These are phyloP conservation scores for Colletotrichum sp. DNA, from an alignment of 2,329 filamentous ascomycete genomes.

Conservation along the genomic window DNA sequence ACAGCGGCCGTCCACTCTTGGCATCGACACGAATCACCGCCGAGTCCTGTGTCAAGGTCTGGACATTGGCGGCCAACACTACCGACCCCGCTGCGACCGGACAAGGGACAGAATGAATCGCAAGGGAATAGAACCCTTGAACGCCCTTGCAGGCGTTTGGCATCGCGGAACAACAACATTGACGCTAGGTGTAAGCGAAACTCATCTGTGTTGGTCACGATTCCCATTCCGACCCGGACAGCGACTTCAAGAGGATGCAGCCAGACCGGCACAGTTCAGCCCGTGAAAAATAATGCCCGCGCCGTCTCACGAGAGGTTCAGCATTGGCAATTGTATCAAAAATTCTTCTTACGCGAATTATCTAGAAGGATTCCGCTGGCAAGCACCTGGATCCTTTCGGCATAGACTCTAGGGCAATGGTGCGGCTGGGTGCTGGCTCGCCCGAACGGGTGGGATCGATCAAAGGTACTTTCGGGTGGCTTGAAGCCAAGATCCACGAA, in stretches of 20 bases:
- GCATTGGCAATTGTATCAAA: not conserved
- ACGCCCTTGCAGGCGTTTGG: not conserved
- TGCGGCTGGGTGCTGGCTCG: not conserved
- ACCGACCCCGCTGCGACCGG: not conserved
- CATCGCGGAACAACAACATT: not conserved
- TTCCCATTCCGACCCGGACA: not conserved
- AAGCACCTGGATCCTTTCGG: not conserved
- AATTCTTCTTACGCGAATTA: not conserved
- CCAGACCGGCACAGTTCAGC: not conserved
- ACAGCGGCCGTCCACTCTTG: slow-evolving; percentile 12
- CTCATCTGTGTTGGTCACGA: not conserved
- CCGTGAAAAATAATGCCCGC: not conserved
- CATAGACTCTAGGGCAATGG: not conserved
- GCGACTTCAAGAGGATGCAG: not conserved
- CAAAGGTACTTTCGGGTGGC: not conserved
- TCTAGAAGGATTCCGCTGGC: not conserved
- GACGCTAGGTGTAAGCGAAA: not conserved
- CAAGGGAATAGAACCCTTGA: not conserved
- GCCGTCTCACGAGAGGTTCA: not conserved
- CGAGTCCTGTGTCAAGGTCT: slow-evolving; percentile 22
- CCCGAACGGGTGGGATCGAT: not conserved
- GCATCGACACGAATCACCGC: slow-evolving; percentile 14
- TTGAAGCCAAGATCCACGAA: not conserved
- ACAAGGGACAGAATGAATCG: not conserved
- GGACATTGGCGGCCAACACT: not conserved